These are phyloP conservation scores for Ogataea zsoltii DNA, from an alignment of 805 yeast species.

Conservation along the genomic window DNA sequence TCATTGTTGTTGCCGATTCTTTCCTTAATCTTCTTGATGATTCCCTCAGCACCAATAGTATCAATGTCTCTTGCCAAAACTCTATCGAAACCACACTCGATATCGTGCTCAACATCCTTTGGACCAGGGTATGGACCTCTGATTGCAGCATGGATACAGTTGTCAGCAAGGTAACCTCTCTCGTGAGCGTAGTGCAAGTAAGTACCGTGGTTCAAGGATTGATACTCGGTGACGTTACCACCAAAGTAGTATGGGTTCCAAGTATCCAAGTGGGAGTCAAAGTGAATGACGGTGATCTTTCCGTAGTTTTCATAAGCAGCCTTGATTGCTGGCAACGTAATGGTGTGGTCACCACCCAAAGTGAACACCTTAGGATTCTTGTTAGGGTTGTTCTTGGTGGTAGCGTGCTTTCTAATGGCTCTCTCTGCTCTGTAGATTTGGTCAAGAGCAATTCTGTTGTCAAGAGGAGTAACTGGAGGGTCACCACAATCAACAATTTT, in stretches of 20 bases:
- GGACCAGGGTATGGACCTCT: constrained; percentile 56
- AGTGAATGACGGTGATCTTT: constrained; percentile 49
- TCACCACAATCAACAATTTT: constrained; percentile 59
- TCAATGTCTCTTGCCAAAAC: constrained; percentile 52
- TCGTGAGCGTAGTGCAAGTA: constrained; percentile 71
- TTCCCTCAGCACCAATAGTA: constrained; percentile 35
- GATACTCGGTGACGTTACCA: constrained; percentile 60
- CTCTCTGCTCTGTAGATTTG: constrained; percentile 56
- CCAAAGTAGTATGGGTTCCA: constrained; percentile 67
- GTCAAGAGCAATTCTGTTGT: constrained; percentile 54
- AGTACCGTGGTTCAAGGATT: constrained; percentile 62
- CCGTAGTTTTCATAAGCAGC: constrained; percentile 49
- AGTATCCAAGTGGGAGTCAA: constrained; percentile 67
- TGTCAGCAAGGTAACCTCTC: constrained; percentile 53
- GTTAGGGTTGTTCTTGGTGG: constrained; percentile 22
- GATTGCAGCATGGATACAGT: constrained; percentile 62
- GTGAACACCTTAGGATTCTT: constrained; percentile 42
- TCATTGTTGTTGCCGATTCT: constrained; percentile 38
- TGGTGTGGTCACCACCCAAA: constrained; percentile 60
- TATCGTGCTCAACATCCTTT: constrained; percentile 44
- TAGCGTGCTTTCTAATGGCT: constrained; percentile 43
- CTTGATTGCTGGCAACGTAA: constrained; percentile 48
- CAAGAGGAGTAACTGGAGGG: constrained; percentile 62
- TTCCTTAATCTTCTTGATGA: constrained; percentile 38
- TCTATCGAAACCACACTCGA: constrained; percentile 48